Evolutionary conservation across 352 stramenopile genomes (phyloP), one percentile per base, ranked within the genome.

Genomic region (Phytophthora macrochlamydospora): DNA sequence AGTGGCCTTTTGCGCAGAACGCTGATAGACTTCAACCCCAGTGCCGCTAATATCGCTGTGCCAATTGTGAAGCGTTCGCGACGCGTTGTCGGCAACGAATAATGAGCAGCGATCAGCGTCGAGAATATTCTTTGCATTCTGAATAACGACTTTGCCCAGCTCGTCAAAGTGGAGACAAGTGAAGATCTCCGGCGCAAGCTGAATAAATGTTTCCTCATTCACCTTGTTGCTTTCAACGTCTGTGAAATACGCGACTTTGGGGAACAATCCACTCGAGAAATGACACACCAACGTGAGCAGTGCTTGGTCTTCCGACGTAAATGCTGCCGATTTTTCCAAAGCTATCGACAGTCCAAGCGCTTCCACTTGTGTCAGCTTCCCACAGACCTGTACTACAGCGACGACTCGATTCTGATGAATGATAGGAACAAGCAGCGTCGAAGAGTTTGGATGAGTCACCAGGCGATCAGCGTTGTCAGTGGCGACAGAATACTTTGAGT

Each of bases 221-320:
- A 91, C 75, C 51, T 91, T 91, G 69, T 91, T 92, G 65, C 81
- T 90, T 56, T 91, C 85, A 1, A 93, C 81, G 33, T 93, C 83
- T 0, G 85, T 91, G 43, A 93, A 93, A 43, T 89, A 91, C 46
- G 83, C 70, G 2, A 90, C 79, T 53, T 92, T 93, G 35, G 81
- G 78, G 29, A 93, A 67, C 18, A 93, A 49, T 7, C 81, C 83
- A 54, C 85, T 85, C 14, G 75, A 67, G 18, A 90, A 92, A 55
- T 92, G 82, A 44, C 76, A 68, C 29, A 92, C 44, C 13, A 89
- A 57, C 1, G 69, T 75, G 29, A 92, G 43, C 8, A 90, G 42
- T 0, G 75, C 66, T 44, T 92, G 75, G 32, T 93, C 83, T 58
- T 93, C 81, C 0, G 42, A 1, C 18, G 74, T 82, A 45, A 93